Evolutionary conservation across 2,329 filamentous ascomycete species (phyloP), one percentile per base, ranked within the genome.

Genomic region (Colletotrichum sp.): DNA sequence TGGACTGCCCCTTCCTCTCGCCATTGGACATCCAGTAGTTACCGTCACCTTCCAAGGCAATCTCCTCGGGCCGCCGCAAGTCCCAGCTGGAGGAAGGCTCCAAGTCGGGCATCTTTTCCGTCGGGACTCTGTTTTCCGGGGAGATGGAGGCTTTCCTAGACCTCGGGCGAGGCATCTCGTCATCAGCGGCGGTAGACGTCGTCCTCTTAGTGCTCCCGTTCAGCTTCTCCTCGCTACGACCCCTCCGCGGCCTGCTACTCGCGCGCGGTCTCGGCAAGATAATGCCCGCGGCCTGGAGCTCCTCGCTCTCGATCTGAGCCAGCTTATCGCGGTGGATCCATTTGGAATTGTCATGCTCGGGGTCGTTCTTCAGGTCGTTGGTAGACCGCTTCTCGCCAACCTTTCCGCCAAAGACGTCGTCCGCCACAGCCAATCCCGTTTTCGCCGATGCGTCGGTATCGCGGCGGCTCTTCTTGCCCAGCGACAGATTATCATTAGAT

Each of bases 251-350:
- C 78, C 88, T 87, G 85, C 91, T 90, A 68, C 89, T 85, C 68
- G 91, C 86, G 78, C 91, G 86, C 36, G 89, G 81, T 80, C 88
- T 85, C 77, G 92, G 88, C 76, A 93, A 81, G 67, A 90, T 87
- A 79, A 96, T 92, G 34, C 95, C 95, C 8, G 94, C 94, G 75
- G 94, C 94, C 83, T 95, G 93, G 77, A 97, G 89, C 85, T 97
- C 95, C 81, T 93, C 90, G 79, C 88, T 96, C 85, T 97, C 95
- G 79, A 96, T 97, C 81, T 91, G 92, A 71, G 94, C 95, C 77
- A 97, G 86, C 85, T 96, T 96, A 85, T 97, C 95, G 72, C 95
- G 89, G 81, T 97, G 95, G 80, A 97, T 96, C 95, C 95, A 97
- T 83, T 95, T 93, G 36, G 92, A 94, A 76, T 92, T 89, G 76